Evolutionary conservation across 2,329 filamentous ascomycete species (phyloP).

Genomic region (Dendryphion nanum): DNA sequence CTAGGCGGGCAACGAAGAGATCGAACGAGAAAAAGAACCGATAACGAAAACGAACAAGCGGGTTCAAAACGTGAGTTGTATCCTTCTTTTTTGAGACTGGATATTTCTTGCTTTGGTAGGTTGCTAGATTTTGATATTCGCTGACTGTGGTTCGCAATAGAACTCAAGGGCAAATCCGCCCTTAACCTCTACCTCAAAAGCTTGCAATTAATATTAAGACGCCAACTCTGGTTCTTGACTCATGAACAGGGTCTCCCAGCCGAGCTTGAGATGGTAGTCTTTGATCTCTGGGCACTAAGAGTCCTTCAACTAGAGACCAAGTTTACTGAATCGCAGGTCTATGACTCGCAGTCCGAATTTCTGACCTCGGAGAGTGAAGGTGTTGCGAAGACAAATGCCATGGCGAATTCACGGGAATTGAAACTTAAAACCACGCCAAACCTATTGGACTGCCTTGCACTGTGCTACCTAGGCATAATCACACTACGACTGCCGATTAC

Average conservation of each 20-base stretch:
- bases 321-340: conserved; percentile 35
- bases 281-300: conserved; percentile 82
- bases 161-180: conserved; percentile 65
- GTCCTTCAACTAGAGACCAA: conserved; percentile 56
- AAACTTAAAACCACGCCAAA: conserved; percentile 58
- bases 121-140: neutral
- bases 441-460: conserved; percentile 69
- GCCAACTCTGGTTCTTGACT: conserved; percentile 75
- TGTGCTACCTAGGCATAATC: conserved; percentile 78
- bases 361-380: conserved; percentile 47
- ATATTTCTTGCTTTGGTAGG: too few species aligned
- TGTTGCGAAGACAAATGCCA: conserved; percentile 29
- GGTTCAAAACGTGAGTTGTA: too few species aligned
- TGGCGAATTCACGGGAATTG: conserved; percentile 41
- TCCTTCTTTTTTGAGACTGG: too few species aligned
- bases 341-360: conserved; percentile 42
- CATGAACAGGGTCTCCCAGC: conserved; percentile 62
- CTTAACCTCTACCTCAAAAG: conserved; percentile 78
- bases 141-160: conserved; percentile 33
- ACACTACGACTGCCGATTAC: conserved; percentile 75
- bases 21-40: conserved; percentile 56
- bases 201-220: conserved; percentile 80
- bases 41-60: conserved; percentile 45
- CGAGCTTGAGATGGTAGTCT: conserved; percentile 75
- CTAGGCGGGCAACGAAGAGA: conserved; percentile 55